Conservation (phyloP, 495 filamentous ascomycete species). For the Trichoderma virens region DNA sequence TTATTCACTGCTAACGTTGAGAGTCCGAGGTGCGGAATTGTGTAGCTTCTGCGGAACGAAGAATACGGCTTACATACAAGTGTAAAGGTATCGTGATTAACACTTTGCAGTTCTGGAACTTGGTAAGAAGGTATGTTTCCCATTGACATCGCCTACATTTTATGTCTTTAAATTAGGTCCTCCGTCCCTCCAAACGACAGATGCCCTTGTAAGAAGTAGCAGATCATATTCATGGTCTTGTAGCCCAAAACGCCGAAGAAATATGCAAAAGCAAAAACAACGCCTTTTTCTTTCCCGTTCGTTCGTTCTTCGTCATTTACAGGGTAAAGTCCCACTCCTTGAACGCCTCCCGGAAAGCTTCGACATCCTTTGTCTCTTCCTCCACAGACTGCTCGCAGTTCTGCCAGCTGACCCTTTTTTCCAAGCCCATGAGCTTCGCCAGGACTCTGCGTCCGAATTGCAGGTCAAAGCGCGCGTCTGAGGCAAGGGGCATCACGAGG, state of each 20-base stretch:
- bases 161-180: too few relatives aligned
- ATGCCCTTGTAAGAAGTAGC: background rate
- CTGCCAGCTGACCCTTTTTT: slow-evolving; percentile 68
- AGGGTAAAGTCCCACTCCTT: slow-evolving; percentile 73
- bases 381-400: slow-evolving; percentile 67
- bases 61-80: too few relatives aligned
- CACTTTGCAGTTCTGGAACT: too few relatives aligned
- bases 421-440: slow-evolving; percentile 75
- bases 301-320: background rate
- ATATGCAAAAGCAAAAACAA: background rate
- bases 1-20: too few relatives aligned
- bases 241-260: too few relatives aligned
- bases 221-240: background rate
- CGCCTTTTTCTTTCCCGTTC: too few relatives aligned
- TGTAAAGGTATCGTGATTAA: too few relatives aligned
- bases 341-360: slow-evolving; percentile 76
- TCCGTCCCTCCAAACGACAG: too few relatives aligned
- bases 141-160: too few relatives aligned
- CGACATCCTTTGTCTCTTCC: slow-evolving; percentile 75
- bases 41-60: too few relatives aligned
- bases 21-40: too few relatives aligned
- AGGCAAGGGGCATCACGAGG: slow-evolving; percentile 39
- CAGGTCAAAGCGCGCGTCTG: slow-evolving; percentile 46
- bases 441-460: slow-evolving; percentile 70
- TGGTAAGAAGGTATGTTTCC: too few relatives aligned